A percentile compares a stretch with the other conserved stretches of the same genome.
Evolutionary conservation across 176 grass and related monocot genomes (phyloP).

Genomic region (Oryza punctata): DNA sequence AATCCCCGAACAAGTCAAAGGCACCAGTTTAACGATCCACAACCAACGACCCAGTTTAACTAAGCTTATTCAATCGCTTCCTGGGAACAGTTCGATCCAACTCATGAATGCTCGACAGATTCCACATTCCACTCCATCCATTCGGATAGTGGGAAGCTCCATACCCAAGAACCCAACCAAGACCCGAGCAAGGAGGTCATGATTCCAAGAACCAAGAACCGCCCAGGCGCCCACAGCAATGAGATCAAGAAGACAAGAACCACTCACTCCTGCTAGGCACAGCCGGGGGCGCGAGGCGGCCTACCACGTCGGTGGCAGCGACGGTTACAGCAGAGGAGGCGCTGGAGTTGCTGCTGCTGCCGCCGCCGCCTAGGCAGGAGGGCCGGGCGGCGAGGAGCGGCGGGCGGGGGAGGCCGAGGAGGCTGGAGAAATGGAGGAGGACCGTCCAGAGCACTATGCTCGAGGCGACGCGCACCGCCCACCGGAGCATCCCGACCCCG

Average conservation of each 20-base stretch:
- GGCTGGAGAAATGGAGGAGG: slow-evolving; percentile 65
- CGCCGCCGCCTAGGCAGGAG: slow-evolving; percentile 43
- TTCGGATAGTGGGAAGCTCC: background rate
- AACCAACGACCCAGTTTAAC: slow-evolving; percentile 5
- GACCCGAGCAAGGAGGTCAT: no score
- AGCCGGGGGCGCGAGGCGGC: slow-evolving; percentile 35
- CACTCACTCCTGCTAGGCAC: slow-evolving; percentile 68
- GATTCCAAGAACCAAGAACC: slow-evolving; percentile 25
- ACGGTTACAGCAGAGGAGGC: slow-evolving; percentile 19
- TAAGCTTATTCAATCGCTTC: background rate
- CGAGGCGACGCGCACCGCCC: slow-evolving; percentile 64
- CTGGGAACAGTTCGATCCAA: slow-evolving; percentile 21
- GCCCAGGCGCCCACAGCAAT: background rate
- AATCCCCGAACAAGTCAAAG: background rate
- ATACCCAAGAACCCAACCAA: slow-evolving; percentile 22
- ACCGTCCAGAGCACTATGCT: slow-evolving; percentile 78
- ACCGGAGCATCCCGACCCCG: slow-evolving; percentile 38
- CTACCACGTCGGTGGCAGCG: slow-evolving; percentile 34
- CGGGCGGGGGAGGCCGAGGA: slow-evolving; percentile 58
- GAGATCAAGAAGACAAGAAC: slow-evolving; percentile 29
- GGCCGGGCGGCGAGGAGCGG: slow-evolving; percentile 52
- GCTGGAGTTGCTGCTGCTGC: slow-evolving; percentile 33
- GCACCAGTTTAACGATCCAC: slow-evolving; percentile 11
- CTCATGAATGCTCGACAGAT: slow-evolving; percentile 16
- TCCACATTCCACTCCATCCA: slow-evolving; percentile 22